These are phyloP conservation scores for Euclidium syriacum DNA, from an alignment of 345 rosid genomes.

Conservation along the genomic window DNA sequence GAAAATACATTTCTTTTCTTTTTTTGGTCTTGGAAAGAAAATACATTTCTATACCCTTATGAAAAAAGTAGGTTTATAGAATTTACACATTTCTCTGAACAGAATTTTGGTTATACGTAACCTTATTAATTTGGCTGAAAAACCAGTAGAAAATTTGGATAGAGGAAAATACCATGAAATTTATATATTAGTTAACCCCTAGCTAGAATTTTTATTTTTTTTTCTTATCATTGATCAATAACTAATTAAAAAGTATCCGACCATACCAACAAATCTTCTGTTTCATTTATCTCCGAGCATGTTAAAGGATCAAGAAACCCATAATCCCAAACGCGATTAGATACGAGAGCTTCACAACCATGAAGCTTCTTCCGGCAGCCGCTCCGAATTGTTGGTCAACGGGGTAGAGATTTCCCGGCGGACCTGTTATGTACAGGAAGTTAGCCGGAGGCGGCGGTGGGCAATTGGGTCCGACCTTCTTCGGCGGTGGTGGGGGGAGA, in stretches of 20 bases:
- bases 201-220: too few relatives aligned
- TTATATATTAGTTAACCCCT: slow-evolving; percentile 18
- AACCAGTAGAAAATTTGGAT: slow-evolving; percentile 3
- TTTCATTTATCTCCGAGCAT: not conserved
- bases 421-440: slow-evolving; percentile 50
- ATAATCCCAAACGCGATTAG: slow-evolving; percentile 38
- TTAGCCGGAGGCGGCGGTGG: slow-evolving; percentile 57
- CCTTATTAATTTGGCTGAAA: slow-evolving; percentile 18
- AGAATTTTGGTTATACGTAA: not conserved
- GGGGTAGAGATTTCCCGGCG: slow-evolving; percentile 59
- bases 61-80: too few relatives aligned
- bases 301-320: slow-evolving; percentile 27
- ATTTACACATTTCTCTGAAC: slow-evolving; percentile 14
- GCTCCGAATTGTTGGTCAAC: slow-evolving; percentile 35
- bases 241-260: slow-evolving; percentile 9
- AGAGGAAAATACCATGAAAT: slow-evolving; percentile 16
- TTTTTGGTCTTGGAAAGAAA: too few relatives aligned
- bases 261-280: slow-evolving; percentile 22
- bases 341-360: slow-evolving; percentile 25
- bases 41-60: not conserved
- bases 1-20: too few relatives aligned
- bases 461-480: slow-evolving; percentile 42
- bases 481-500: slow-evolving; percentile 39
- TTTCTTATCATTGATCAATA: too few relatives aligned
- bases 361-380: slow-evolving; percentile 24